These are phyloP conservation scores for Hanseniaspora mollemarum DNA, from an alignment of 805 yeast genomes.

Conservation along the genomic window DNA sequence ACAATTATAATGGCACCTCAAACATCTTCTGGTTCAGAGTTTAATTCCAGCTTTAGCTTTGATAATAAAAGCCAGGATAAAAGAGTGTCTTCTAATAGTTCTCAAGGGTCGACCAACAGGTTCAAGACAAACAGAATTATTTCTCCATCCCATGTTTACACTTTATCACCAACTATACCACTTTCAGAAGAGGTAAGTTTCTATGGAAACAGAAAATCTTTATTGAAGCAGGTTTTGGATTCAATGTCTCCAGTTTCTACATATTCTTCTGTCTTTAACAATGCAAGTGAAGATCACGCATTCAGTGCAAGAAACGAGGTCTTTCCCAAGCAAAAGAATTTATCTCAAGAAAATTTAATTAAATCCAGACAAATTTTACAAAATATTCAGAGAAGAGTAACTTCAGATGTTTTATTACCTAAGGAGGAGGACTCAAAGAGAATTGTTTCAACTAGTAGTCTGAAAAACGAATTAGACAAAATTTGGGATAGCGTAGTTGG, in stretches of 20 bases:
- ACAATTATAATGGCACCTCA: not conserved
- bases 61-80: not conserved
- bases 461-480: conserved; percentile 6
- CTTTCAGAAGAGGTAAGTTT: not conserved
- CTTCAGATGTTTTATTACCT: conserved; percentile 3
- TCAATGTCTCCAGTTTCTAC: not conserved
- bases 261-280: not conserved
- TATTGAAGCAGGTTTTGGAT: not conserved
- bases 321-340: not conserved
- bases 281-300: not conserved
- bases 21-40: not conserved
- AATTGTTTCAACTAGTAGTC: conserved; percentile 1
- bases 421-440: not conserved
- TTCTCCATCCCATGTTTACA: conserved; percentile 6
- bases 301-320: not conserved
- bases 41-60: not conserved
- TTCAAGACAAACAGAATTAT: conserved; percentile 9
- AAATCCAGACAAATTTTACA: conserved; percentile 5
- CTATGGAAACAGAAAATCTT: not conserved
- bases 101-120: not conserved
- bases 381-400: conserved; percentile 2
- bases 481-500: conserved; percentile 2
- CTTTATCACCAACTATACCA: conserved; percentile 1
- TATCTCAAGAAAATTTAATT: not conserved
- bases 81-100: not conserved